Evolutionary conservation across 2,329 filamentous ascomycete genomes (phyloP).

Genomic region (Lecanosticta acicola): DNA sequence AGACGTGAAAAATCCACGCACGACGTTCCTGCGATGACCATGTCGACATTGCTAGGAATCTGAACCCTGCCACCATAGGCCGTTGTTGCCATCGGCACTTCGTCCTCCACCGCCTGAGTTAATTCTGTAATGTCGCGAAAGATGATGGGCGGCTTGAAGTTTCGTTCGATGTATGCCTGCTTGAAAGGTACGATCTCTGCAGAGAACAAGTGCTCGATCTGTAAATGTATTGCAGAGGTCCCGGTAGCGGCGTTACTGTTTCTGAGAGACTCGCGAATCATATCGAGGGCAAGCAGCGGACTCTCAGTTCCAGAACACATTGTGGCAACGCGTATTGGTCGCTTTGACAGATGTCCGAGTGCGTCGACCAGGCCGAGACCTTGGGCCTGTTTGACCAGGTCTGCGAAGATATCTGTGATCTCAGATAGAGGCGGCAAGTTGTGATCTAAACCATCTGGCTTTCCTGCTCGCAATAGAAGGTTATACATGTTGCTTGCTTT

Average conservation of each 20-base stretch:
- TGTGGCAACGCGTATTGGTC: conserved; percentile 55
- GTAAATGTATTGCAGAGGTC: no score
- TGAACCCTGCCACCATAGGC: conserved; percentile 56
- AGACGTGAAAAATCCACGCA: conserved; percentile 69
- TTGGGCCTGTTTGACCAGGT: conserved; percentile 41
- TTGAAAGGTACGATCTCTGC: conserved; percentile 44
- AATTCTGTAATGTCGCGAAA: conserved; percentile 44
- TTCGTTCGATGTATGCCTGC: conserved; percentile 45
- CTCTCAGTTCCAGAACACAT: conserved; percentile 76
- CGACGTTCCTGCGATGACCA: conserved; percentile 67
- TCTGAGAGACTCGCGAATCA: conserved; percentile 48
- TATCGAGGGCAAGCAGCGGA: conserved; percentile 60
- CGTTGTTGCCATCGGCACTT: conserved; percentile 44
- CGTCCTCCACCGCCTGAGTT: conserved; percentile 19
- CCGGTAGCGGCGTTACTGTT: no score
- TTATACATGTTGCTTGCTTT: neutral
- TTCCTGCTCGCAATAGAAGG: neutral
- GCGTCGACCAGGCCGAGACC: conserved; percentile 33
- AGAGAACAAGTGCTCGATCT: conserved; percentile 41
- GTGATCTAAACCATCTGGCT: conserved; percentile 23
- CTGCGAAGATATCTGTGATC: conserved; percentile 46
- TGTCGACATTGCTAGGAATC: conserved; percentile 55
- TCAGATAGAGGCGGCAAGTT: conserved; percentile 43
- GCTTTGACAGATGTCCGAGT: conserved; percentile 31
- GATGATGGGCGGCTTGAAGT: conserved; percentile 39